phyloP scores from a whole-genome alignment of 805 yeast genomes.

The Starmerella tilneyi region DNA sequence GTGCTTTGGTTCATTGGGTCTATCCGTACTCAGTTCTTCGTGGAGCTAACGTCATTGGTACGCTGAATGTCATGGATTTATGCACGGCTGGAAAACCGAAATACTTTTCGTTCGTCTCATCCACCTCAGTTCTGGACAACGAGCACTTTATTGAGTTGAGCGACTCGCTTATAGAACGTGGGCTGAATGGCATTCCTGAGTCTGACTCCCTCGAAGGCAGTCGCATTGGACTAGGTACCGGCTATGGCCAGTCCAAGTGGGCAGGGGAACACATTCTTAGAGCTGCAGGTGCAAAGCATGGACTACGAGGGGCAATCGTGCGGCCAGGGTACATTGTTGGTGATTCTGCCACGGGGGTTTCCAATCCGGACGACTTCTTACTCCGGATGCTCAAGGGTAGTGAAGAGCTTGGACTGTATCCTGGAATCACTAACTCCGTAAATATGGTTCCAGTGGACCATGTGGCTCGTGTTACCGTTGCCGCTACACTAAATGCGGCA shows the following conservation, averaged over 20 bases:
- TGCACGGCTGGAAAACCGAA: constrained; percentile 76
- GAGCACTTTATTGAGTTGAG: constrained; percentile 69
- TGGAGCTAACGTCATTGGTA: constrained; percentile 85
- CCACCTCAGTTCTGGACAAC: constrained; percentile 86
- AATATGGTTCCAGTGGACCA: constrained; percentile 98
- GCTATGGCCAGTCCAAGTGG: constrained; percentile 98
- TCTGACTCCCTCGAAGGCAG: constrained; percentile 78
- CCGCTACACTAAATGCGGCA: constrained; percentile 74
- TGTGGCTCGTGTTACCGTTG: constrained; percentile 82
- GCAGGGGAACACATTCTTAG: constrained; percentile 85
- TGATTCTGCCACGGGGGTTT: constrained; percentile 67
- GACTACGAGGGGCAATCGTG: constrained; percentile 77
- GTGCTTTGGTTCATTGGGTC: constrained; percentile 98
- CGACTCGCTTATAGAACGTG: constrained; percentile 54
- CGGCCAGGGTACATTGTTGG: constrained; percentile 98
- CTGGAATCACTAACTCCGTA: constrained; percentile 76
- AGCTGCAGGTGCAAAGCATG: constrained; percentile 67
- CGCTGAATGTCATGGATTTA: constrained; percentile 70
- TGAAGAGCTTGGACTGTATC: constrained; percentile 73
- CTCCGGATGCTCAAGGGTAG: constrained; percentile 91
- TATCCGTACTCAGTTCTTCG: constrained; percentile 84
- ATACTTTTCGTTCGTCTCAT: constrained; percentile 80
- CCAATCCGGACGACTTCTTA: constrained; percentile 94
- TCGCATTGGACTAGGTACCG: constrained; percentile 69
- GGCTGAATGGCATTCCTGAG: constrained; percentile 66